Conservation (phyloP, 208 protist species). For the Leishmania braziliensis region DNA sequence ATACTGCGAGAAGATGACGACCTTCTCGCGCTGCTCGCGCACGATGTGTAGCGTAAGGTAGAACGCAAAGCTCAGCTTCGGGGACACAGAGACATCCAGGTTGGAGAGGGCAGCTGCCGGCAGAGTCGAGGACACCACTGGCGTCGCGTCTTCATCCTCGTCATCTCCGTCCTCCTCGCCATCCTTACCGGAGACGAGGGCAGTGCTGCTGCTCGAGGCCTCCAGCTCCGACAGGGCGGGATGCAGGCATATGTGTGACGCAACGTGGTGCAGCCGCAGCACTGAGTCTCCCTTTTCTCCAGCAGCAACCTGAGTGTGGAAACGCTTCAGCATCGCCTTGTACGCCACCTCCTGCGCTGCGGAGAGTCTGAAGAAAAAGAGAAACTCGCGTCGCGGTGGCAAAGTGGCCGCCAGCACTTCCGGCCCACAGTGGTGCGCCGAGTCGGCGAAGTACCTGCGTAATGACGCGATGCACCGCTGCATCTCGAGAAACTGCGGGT, state of each 20-base stretch:
- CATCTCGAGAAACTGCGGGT: slow-evolving; percentile 77
- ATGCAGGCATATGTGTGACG: slow-evolving; percentile 80
- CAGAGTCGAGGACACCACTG: slow-evolving; percentile 6
- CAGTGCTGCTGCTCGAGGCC: not conserved
- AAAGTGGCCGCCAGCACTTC: slow-evolving; percentile 73
- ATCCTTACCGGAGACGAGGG: not conserved
- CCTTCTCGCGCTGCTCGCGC: slow-evolving; percentile 56
- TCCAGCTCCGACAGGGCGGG: slow-evolving; percentile 34
- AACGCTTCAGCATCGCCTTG: slow-evolving; percentile 43
- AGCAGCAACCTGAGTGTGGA: slow-evolving; percentile 13
- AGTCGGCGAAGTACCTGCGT: slow-evolving; percentile 62
- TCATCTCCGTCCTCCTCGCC: slow-evolving; percentile 13
- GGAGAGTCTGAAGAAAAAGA: slow-evolving; percentile 73
- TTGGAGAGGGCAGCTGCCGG: slow-evolving; percentile 4
- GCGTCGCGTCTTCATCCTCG: slow-evolving; percentile 22
- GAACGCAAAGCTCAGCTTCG: slow-evolving; percentile 71
- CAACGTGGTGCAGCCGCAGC: slow-evolving; percentile 63
- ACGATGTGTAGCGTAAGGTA: slow-evolving; percentile 59
- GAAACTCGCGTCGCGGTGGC: slow-evolving; percentile 64
- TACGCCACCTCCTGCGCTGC: slow-evolving; percentile 73
- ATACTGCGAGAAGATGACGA: slow-evolving; percentile 85
- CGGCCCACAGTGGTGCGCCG: slow-evolving; percentile 75
- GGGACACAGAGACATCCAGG: slow-evolving; percentile 47
- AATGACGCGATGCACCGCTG: slow-evolving; percentile 73
- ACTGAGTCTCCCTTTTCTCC: slow-evolving; percentile 27